phyloP scores from a whole-genome alignment of 305 asterid genomes.

The Caryopteris hybrid region DNA sequence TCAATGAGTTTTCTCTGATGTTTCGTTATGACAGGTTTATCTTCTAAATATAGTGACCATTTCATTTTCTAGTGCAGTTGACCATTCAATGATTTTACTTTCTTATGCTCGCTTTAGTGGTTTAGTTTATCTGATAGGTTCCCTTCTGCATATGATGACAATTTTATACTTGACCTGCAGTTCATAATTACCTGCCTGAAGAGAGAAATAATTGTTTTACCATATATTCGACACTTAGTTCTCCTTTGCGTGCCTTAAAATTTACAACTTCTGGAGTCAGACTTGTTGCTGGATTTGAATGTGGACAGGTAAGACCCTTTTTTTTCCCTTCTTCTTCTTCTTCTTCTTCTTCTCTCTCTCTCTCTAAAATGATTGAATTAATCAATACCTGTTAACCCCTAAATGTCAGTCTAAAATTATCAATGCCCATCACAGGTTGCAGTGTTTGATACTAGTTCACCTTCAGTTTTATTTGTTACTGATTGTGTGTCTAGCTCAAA shows the following conservation, averaged over 20 bases:
- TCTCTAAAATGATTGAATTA: not conserved
- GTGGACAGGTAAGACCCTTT: slow-evolving; percentile 57
- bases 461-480: slow-evolving; percentile 62
- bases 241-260: slow-evolving; percentile 66
- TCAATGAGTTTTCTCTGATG: slow-evolving; percentile 9
- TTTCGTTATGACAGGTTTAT: not conserved
- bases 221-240: slow-evolving; percentile 49
- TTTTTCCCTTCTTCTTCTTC: too few species aligned
- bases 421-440: slow-evolving; percentile 58
- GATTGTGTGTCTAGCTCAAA: slow-evolving; percentile 52
- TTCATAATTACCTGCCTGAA: slow-evolving; percentile 37
- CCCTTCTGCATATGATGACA: slow-evolving; percentile 24
- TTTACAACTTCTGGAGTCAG: slow-evolving; percentile 55
- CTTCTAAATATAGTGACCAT: slow-evolving; percentile 19
- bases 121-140: slow-evolving; percentile 6
- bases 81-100: not conserved
- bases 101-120: slow-evolving; percentile 16
- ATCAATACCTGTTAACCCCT: not conserved
- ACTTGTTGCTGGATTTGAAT: slow-evolving; percentile 74
- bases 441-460: slow-evolving; percentile 64
- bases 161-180: slow-evolving; percentile 46
- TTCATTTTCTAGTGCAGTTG: slow-evolving; percentile 41
- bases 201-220: slow-evolving; percentile 45
- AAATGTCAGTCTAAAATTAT: slow-evolving; percentile 17
- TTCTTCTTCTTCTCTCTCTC: too few species aligned